A percentile compares a stretch with the other conserved stretches of the same genome.
phyloP scores from a whole-genome alignment of 352 stramenopile species.

The Globisporangium solare region DNA sequence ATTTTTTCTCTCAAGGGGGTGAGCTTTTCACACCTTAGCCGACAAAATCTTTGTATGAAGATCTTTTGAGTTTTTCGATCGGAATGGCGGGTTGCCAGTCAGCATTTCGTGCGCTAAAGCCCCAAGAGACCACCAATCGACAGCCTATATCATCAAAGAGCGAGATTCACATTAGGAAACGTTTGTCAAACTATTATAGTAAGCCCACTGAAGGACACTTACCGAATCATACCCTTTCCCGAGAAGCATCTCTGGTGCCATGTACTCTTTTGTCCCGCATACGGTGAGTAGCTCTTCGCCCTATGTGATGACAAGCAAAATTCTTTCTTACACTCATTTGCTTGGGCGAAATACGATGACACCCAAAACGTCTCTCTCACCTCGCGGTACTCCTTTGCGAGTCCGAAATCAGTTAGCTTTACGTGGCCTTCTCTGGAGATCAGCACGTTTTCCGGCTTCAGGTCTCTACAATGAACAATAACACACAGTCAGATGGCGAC shows the following conservation, averaged over 20 bases:
- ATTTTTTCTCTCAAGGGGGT: neutral
- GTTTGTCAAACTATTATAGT: neutral
- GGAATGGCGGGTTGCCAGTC: constrained; percentile 63
- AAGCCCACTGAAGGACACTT: neutral
- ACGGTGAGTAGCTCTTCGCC: constrained; percentile 70
- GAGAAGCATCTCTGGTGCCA: constrained; percentile 81
- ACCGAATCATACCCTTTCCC: constrained; percentile 81
- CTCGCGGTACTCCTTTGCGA: constrained; percentile 71
- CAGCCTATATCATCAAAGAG: constrained; percentile 30
- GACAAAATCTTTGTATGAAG: constrained; percentile 78
- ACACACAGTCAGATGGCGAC: neutral
- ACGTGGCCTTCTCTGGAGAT: constrained; percentile 87
- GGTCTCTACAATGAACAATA: constrained; percentile 36
- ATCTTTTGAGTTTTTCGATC: constrained; percentile 63
- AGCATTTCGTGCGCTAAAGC: constrained; percentile 80
- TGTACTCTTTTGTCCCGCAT: constrained; percentile 85
- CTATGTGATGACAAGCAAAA: constrained; percentile 9
- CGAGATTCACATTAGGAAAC: neutral
- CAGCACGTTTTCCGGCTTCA: constrained; percentile 92
- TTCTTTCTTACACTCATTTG: constrained; percentile 43
- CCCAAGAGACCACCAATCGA: constrained; percentile 86
- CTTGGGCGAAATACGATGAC: constrained; percentile 8
- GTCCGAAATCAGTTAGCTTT: constrained; percentile 90
- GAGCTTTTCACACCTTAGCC: constrained; percentile 34
- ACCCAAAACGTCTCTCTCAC: constrained; percentile 5